These are phyloP conservation scores for Colletotrichum paranaense DNA, from an alignment of 2,329 filamentous ascomycete species.

Conservation along the genomic window DNA sequence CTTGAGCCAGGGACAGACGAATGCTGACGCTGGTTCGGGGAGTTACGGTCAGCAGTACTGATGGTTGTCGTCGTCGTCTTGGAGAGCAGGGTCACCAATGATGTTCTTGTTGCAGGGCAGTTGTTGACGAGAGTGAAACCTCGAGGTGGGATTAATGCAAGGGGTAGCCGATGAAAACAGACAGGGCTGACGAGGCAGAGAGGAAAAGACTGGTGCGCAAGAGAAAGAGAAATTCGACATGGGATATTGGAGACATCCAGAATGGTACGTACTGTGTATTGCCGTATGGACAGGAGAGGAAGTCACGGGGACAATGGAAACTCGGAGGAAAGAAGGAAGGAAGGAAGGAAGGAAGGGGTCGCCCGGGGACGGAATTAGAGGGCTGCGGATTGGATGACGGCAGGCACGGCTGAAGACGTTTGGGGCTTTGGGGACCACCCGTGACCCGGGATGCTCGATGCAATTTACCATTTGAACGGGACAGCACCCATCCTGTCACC, in stretches of 20 bases:
- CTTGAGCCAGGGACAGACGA: neutral
- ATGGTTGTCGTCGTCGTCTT: neutral
- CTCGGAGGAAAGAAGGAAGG: conserved; percentile 3
- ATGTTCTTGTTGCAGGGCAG: neutral
- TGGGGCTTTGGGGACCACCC: neutral
- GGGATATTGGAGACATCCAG: neutral
- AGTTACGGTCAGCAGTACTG: neutral
- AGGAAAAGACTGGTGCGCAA: neutral
- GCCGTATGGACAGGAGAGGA: neutral
- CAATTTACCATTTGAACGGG: conserved; percentile 5
- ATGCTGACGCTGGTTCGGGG: neutral
- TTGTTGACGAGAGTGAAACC: neutral
- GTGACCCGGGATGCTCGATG: conserved; percentile 4
- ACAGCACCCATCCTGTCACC: no score
- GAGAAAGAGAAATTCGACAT: neutral
- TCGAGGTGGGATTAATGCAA: neutral
- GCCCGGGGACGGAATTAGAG: conserved; percentile 8
- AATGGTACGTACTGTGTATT: no score
- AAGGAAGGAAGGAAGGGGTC: neutral
- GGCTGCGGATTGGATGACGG: conserved; percentile 12
- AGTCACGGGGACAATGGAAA: conserved; percentile 6
- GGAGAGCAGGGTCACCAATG: neutral
- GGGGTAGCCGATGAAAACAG: neutral
- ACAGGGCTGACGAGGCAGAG: neutral
- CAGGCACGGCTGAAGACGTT: conserved; percentile 2